Evolutionary conservation across 495 filamentous ascomycete genomes (phyloP).

Genomic region (Xylaria scruposa): DNA sequence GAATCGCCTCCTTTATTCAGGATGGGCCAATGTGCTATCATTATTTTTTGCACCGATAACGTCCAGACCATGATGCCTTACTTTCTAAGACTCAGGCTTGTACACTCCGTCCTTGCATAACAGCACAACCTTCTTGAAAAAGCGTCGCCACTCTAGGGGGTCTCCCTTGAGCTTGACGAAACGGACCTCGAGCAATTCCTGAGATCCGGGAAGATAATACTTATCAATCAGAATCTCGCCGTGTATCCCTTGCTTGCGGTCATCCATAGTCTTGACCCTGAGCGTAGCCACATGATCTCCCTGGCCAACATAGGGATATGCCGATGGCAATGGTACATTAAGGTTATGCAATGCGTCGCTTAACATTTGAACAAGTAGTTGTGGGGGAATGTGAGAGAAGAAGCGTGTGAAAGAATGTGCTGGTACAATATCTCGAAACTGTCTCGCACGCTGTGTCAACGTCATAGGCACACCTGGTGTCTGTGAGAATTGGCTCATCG

Average conservation of each 20-base stretch:
- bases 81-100: constrained; percentile 48
- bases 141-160: constrained; percentile 93
- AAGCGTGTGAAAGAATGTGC: constrained; percentile 86
- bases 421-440: constrained; percentile 86
- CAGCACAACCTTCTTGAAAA: constrained; percentile 91
- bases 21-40: neutral
- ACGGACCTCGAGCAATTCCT: constrained; percentile 77
- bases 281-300: constrained; percentile 65
- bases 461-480: constrained; percentile 79
- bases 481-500: constrained; percentile 89
- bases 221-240: constrained; percentile 85
- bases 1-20: neutral
- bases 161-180: constrained; percentile 97
- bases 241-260: constrained; percentile 76
- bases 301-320: constrained; percentile 38
- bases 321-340: constrained; percentile 72
- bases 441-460: constrained; percentile 83
- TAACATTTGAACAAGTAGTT: constrained; percentile 79
- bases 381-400: constrained; percentile 81
- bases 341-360: constrained; percentile 81
- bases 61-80: constrained; percentile 7
- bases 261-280: constrained; percentile 78
- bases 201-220: constrained; percentile 57
- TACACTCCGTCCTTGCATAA: constrained; percentile 82
- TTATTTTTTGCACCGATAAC: neutral